Percentiles rank a stretch among this genome's conserved stretches.
These are phyloP conservation scores for Sordariomycetes sp. DNA, from an alignment of 2,329 filamentous ascomycete species.

Conservation along the genomic window DNA sequence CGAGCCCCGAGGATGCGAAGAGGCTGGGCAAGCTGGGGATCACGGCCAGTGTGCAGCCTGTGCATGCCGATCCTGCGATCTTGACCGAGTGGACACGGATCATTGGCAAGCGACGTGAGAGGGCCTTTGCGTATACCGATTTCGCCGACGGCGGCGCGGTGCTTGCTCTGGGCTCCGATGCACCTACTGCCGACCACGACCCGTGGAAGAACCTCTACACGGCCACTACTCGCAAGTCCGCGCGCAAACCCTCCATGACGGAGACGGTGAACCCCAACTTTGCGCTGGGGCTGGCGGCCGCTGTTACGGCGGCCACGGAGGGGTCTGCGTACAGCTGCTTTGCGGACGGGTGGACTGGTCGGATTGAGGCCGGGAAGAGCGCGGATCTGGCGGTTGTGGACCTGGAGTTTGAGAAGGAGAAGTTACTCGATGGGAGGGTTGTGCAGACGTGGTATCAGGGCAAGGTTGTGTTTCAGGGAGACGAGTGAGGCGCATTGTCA, in stretches of 20 bases:
- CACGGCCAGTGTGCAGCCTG: constrained; percentile 44
- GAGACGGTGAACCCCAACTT: constrained; percentile 37
- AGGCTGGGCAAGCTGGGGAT: constrained; percentile 45
- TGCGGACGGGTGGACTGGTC: constrained; percentile 38
- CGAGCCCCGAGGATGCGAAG: constrained; percentile 36
- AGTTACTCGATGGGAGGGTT: constrained; percentile 29
- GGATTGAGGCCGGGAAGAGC: constrained; percentile 33
- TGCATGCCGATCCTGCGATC: constrained; percentile 47
- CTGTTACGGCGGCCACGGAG: constrained; percentile 36
- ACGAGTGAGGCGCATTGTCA: too few relatives aligned
- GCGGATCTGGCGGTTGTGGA: constrained; percentile 41
- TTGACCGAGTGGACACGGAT: constrained; percentile 46
- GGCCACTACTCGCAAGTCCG: constrained; percentile 42
- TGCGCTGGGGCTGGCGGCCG: constrained; percentile 36
- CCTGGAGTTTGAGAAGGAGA: constrained; percentile 30
- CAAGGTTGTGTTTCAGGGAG: background rate
- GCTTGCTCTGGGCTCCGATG: constrained; percentile 44
- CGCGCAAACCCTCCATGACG: constrained; percentile 28
- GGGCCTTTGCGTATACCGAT: constrained; percentile 51
- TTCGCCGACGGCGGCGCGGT: constrained; percentile 39
- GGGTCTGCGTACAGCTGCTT: constrained; percentile 47
- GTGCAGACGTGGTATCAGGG: constrained; percentile 42
- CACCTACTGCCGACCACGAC: constrained; percentile 42
- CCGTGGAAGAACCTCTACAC: constrained; percentile 44
- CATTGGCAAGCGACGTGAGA: constrained; percentile 38